Percentiles rank a stretch among this genome's conserved stretches.
These are phyloP conservation scores for Chlorella sp. DNA, from an alignment of 139 green algal species.

Conservation along the genomic window DNA sequence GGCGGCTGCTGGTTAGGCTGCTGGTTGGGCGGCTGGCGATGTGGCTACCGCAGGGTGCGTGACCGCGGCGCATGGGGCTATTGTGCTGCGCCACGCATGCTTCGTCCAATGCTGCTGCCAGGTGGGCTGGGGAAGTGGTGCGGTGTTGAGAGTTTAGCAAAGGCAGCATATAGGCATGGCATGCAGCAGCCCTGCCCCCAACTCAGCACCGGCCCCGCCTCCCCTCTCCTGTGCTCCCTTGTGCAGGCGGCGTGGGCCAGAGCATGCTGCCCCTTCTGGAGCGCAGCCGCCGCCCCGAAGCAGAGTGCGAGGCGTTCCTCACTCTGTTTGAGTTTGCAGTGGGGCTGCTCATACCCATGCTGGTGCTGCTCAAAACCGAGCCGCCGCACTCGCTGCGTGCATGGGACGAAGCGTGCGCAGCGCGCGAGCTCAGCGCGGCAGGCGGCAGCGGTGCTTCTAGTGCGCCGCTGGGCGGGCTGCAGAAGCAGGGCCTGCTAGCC, in stretches of 20 bases:
- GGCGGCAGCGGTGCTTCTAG: neutral
- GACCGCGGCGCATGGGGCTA: too few species aligned
- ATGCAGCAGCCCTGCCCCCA: neutral
- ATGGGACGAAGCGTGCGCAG: neutral
- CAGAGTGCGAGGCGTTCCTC: slow-evolving; percentile 6
- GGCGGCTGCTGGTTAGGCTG: too few species aligned
- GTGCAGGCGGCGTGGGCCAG: slow-evolving; percentile 1
- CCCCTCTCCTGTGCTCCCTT: too few species aligned
- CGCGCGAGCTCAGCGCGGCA: neutral
- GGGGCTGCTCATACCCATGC: slow-evolving; percentile 6
- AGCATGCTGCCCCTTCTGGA: neutral
- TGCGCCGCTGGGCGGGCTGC: neutral
- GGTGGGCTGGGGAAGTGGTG: too few species aligned
- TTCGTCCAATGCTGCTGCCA: too few species aligned
- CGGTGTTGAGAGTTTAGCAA: too few species aligned
- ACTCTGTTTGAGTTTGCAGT: neutral
- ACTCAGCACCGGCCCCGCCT: too few species aligned
- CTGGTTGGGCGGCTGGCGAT: too few species aligned
- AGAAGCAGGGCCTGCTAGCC: neutral
- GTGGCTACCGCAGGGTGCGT: too few species aligned
- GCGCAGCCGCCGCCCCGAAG: neutral
- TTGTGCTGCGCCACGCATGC: too few species aligned
- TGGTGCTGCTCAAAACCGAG: slow-evolving; percentile 4
- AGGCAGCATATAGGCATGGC: too few species aligned
- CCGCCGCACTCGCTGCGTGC: neutral